Percentiles rank a stretch among this genome's conserved stretches.
Conservation (phyloP, 768 basidiomycete species). For the Mycena vulgaris region DNA sequence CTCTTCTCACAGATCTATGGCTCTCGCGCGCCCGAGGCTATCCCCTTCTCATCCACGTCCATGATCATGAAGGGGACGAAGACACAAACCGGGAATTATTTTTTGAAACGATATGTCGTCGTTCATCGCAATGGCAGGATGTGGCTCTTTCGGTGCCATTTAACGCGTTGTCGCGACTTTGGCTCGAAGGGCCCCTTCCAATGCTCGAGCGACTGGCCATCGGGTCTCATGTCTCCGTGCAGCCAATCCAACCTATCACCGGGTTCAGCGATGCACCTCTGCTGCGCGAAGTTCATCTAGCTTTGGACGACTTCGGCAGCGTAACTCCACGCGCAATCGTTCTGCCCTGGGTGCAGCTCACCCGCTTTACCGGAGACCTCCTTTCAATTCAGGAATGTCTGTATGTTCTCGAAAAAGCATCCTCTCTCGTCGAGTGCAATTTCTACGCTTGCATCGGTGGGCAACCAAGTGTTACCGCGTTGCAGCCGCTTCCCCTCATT, state of each 20-base stretch:
- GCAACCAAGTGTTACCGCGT: background rate
- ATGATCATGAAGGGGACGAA: background rate
- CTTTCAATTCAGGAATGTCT: background rate
- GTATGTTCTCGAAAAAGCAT: background rate
- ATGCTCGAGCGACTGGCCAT: background rate
- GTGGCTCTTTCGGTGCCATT: constrained; percentile 11
- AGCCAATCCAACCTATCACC: background rate
- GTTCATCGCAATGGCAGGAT: constrained; percentile 11
- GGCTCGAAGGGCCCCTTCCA: constrained; percentile 2
- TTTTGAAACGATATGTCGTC: constrained; percentile 7
- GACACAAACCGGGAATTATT: background rate
- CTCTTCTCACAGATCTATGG: background rate
- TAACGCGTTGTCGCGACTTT: background rate
- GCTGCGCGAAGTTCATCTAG: constrained; percentile 2
- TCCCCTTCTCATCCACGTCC: constrained; percentile 1
- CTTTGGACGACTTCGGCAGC: background rate
- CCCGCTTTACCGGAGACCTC: background rate
- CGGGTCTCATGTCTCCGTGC: background rate
- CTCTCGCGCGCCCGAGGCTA: constrained; percentile 16
- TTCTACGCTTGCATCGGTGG: background rate
- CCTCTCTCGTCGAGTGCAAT: constrained; percentile 1
- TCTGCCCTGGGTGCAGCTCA: constrained; percentile 5
- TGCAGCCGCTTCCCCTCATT: background rate
- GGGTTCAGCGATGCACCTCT: constrained; percentile 10
- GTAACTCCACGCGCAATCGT: background rate